Evolutionary conservation across 1,139 yeast genomes (phyloP).

Genomic region (Candida glucosophila): DNA sequence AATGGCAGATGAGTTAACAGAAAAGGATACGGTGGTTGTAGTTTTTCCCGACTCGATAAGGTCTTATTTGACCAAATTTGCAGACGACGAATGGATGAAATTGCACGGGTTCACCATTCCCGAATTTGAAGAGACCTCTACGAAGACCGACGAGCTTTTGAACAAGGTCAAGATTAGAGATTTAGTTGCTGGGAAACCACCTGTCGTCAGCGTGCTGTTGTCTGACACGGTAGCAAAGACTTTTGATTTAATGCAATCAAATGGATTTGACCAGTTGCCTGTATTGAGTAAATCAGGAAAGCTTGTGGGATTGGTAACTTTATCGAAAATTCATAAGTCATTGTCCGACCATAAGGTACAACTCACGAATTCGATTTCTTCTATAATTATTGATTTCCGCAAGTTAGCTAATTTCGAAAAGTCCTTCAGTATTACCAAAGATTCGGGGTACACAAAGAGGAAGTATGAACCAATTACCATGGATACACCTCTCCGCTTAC

Average conservation of each 20-base stretch:
- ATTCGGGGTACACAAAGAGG: conserved; percentile 53
- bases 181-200: conserved; percentile 57
- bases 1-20: conserved; percentile 62
- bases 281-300: conserved; percentile 55
- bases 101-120: conserved; percentile 62
- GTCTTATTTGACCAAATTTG: conserved; percentile 80
- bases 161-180: conserved; percentile 48
- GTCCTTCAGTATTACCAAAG: conserved; percentile 54
- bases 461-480: conserved; percentile 63
- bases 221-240: conserved; percentile 59
- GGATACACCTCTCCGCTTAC: conserved; percentile 57
- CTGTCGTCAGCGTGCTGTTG: conserved; percentile 69
- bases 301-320: conserved; percentile 69
- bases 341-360: conserved; percentile 58
- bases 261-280: conserved; percentile 84
- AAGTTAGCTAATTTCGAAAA: conserved; percentile 63
- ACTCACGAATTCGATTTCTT: conserved; percentile 50
- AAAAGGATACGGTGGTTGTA: conserved; percentile 70
- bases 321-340: conserved; percentile 63
- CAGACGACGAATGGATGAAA: conserved; percentile 89
- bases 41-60: conserved; percentile 85
- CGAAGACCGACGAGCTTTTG: conserved; percentile 44
- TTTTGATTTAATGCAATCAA: conserved; percentile 60
- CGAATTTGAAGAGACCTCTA: conserved; percentile 26
- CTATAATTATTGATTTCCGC: conserved; percentile 68